phyloP scores from a whole-genome alignment of 208 protist genomes.

The Wallacemonas sp. region DNA sequence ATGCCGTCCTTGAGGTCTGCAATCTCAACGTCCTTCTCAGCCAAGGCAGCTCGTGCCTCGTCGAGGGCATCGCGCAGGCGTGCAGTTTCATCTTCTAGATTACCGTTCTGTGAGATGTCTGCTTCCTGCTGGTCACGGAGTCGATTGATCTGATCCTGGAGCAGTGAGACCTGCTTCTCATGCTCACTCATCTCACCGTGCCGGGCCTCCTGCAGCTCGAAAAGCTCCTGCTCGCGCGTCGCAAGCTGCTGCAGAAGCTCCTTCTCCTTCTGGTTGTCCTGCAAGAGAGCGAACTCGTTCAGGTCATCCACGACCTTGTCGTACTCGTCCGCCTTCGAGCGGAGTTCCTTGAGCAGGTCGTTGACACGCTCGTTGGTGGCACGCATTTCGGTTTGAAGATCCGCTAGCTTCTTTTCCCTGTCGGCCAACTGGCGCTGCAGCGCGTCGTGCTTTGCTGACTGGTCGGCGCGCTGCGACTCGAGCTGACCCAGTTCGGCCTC shows the following conservation, averaged over 20 bases:
- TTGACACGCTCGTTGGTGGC: conserved; percentile 22
- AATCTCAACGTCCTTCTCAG: conserved; percentile 21
- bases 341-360: conserved; percentile 23
- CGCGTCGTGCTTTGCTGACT: neutral
- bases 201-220: conserved; percentile 21
- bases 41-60: conserved; percentile 3
- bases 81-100: neutral
- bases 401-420: conserved; percentile 3
- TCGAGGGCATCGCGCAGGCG: conserved; percentile 7
- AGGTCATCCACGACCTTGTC: conserved; percentile 24
- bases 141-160: conserved; percentile 23
- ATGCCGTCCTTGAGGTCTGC: conserved; percentile 20
- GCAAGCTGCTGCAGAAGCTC: conserved; percentile 22
- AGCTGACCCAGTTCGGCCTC: neutral
- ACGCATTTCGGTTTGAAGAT: conserved; percentile 14
- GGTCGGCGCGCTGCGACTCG: neutral
- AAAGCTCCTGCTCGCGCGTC: conserved; percentile 26
- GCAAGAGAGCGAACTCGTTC: conserved; percentile 25
- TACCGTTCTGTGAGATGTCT: neutral
- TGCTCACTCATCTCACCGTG: conserved; percentile 16
- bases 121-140: neutral
- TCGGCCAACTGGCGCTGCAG: conserved; percentile 1
- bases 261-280: conserved; percentile 23
- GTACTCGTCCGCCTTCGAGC: conserved; percentile 15
- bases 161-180: conserved; percentile 13